Conservation (phyloP, 2,329 filamentous ascomycete species). For the Talaromyces sp. region DNA sequence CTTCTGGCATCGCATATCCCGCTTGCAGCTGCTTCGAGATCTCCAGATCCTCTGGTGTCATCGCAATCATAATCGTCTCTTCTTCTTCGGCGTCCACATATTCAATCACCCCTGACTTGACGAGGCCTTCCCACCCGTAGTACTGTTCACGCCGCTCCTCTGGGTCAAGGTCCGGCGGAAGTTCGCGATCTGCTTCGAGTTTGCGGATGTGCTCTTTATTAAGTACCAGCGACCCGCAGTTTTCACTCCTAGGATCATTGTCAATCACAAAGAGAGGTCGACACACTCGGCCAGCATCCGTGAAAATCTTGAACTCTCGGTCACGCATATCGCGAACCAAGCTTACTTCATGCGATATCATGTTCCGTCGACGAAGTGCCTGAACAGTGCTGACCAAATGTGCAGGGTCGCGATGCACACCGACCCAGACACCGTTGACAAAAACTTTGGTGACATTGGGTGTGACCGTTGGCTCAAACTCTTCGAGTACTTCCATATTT, state of each 20-base stretch:
- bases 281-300: slow-evolving; percentile 92
- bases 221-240: slow-evolving; percentile 72
- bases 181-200: slow-evolving; percentile 68
- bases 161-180: slow-evolving; percentile 56
- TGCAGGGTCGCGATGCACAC: slow-evolving; percentile 84
- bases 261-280: slow-evolving; percentile 91
- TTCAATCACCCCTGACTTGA: slow-evolving; percentile 81
- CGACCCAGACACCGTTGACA: slow-evolving; percentile 97
- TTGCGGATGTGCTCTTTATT: slow-evolving; percentile 77
- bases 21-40: slow-evolving; percentile 66
- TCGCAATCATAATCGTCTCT: slow-evolving; percentile 98
- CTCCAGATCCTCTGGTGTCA: slow-evolving; percentile 94
- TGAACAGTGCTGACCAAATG: slow-evolving; percentile 76
- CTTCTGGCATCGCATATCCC: slow-evolving; percentile 56
- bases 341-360: slow-evolving; percentile 88
- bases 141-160: slow-evolving; percentile 57
- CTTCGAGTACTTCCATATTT: slow-evolving; percentile 94
- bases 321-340: slow-evolving; percentile 95
- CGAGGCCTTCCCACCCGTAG: slow-evolving; percentile 84
- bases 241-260: slow-evolving; percentile 69
- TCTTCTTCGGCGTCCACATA: slow-evolving; percentile 98
- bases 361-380: slow-evolving; percentile 71
- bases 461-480: slow-evolving; percentile 80
- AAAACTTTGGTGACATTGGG: slow-evolving; percentile 97
- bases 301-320: slow-evolving; percentile 97